These are phyloP conservation scores for Aspergillus aculeatus DNA, from an alignment of 2,329 filamentous ascomycete species.

Conservation along the genomic window DNA sequence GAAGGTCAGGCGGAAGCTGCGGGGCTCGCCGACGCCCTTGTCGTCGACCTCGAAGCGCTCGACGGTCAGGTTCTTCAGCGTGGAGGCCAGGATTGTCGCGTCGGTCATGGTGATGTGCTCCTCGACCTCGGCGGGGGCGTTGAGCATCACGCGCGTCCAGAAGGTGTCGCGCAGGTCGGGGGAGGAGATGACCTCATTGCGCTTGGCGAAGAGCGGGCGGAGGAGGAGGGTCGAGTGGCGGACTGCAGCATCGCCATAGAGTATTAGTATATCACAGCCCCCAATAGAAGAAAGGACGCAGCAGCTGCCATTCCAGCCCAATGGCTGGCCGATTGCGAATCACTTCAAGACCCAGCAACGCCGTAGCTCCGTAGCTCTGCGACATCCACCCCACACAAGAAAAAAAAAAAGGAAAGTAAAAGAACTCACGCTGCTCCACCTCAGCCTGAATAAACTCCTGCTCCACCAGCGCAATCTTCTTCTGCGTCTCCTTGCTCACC, in stretches of 20 bases:
- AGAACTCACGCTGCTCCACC: slow-evolving; percentile 60
- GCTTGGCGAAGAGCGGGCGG: slow-evolving; percentile 72
- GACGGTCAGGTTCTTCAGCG: slow-evolving; percentile 68
- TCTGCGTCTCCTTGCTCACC: slow-evolving; percentile 48
- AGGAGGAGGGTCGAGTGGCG: slow-evolving; percentile 69
- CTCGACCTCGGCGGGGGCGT: slow-evolving; percentile 81
- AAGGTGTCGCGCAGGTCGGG: slow-evolving; percentile 66
- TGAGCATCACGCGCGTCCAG: slow-evolving; percentile 92
- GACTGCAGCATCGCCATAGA: slow-evolving; percentile 50
- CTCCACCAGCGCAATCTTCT: slow-evolving; percentile 73
- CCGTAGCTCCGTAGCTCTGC: neutral
- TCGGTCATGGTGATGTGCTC: slow-evolving; percentile 83
- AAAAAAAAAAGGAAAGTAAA: neutral
- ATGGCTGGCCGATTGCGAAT: neutral
- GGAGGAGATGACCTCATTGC: slow-evolving; percentile 65
- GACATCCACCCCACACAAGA: neutral
- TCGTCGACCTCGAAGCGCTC: slow-evolving; percentile 72
- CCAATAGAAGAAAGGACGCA: too few species aligned
- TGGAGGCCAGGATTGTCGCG: slow-evolving; percentile 63
- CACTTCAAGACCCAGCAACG: neutral
- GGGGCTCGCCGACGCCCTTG: slow-evolving; percentile 68
- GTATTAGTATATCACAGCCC: too few species aligned
- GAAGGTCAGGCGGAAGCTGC: slow-evolving; percentile 74
- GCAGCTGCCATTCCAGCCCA: neutral
- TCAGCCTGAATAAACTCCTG: slow-evolving; percentile 81